These are phyloP conservation scores for Erucastrum elatum DNA, from an alignment of 345 rosid species.

Conservation along the genomic window DNA sequence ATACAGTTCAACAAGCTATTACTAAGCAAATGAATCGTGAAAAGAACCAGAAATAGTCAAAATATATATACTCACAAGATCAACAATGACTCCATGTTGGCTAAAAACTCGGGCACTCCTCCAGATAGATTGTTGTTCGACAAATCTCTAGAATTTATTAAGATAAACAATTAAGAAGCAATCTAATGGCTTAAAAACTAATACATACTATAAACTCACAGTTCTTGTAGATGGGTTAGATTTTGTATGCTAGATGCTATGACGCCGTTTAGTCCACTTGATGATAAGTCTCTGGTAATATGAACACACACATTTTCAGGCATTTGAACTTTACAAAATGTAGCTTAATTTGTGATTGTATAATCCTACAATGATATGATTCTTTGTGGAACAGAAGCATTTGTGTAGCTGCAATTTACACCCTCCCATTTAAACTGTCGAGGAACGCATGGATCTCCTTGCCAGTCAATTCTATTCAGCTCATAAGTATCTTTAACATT, in stretches of 20 bases:
- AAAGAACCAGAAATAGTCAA: too few relatives aligned
- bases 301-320: not conserved
- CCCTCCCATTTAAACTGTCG: not conserved
- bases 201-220: conserved; percentile 35
- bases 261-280: conserved; percentile 42
- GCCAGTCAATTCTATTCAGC: conserved; percentile 34
- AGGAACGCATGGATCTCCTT: conserved; percentile 52
- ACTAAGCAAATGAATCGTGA: too few relatives aligned
- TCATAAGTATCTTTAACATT: conserved; percentile 14
- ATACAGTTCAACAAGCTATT: too few relatives aligned
- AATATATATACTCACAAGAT: conserved; percentile 37
- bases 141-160: not conserved
- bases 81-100: not conserved
- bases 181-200: not conserved
- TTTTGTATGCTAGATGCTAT: conserved; percentile 35
- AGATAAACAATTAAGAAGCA: not conserved
- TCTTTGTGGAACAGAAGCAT: conserved; percentile 25
- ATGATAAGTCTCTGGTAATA: conserved; percentile 41
- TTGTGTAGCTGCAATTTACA: conserved; percentile 35
- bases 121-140: not conserved
- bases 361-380: conserved; percentile 47
- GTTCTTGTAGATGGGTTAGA: conserved; percentile 33
- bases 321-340: too few relatives aligned
- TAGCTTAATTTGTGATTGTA: not conserved
- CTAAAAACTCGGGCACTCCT: not conserved